Base-by-base conservation (phyloP, 2,329 filamentous ascomycete species). In the Stagonosporopsis tanaceti region DNA sequence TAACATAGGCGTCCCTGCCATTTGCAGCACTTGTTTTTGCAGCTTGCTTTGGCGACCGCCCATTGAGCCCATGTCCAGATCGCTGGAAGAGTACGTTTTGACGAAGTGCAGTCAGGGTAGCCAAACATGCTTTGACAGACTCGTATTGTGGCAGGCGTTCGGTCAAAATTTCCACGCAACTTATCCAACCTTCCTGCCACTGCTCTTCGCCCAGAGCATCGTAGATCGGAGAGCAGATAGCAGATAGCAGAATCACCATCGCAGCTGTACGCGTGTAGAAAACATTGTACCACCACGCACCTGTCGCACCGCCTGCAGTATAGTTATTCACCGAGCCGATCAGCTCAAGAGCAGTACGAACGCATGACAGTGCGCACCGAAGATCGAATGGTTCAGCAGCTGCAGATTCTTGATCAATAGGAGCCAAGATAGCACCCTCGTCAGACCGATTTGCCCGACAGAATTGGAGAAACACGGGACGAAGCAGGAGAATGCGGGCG, bases 231-330 rank as follows among this genome's bases (percentile, higher is more conserved):
- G 52, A 47, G 12, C 42, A 52, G n/a, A 56, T 17, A 2, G 37
- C 47, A 22, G 52, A 39, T 3, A 60, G 22, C n/a, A 60, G 22
- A 20, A 60, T 25, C 3, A 60, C 48, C 57, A 57, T 60, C 1
- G 42, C 57, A 2, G 57, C 57, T 11, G 53, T 35, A 9, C 57
- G 46, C 11, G 45, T 60, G 37, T 60, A 60, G 34, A 60, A 60
- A 17, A 60, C 44, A 39, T 60, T 60, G 40, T 60, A 60, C 57
- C 57, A 60, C 52, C 53, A 60, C 1, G 57, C 57, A 8, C 57
- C 57, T 4, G 57, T 60, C 12, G 44, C 47, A 9, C 50, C 42
- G 0, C 53, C 57, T 2, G 53, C 37, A 0, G 57, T 57, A 27
- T 60, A 57, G 9, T 15, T 12, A 6, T 37, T 48, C 20, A 58